phyloP scores from a whole-genome alignment of 2,329 filamentous ascomycete species.

The Ophiostoma sp. region DNA sequence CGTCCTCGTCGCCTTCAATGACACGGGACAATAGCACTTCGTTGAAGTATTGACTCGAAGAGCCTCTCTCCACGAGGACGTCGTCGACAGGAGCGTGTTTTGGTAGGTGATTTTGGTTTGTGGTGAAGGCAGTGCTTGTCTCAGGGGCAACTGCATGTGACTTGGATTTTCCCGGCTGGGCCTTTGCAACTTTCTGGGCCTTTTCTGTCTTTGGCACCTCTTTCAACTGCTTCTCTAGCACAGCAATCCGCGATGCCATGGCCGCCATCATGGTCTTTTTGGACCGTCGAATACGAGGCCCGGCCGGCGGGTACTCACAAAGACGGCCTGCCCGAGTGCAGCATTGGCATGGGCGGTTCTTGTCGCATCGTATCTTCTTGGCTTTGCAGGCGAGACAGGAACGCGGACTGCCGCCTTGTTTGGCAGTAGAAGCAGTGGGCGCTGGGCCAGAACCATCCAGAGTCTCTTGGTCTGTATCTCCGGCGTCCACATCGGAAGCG shows the following conservation, averaged over 20 bases:
- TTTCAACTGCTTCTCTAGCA: background rate
- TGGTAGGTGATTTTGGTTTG: background rate
- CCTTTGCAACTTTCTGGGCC: background rate
- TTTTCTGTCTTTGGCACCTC: background rate
- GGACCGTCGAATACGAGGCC: background rate
- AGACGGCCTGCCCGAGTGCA: background rate
- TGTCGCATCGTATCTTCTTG: slow-evolving; percentile 13
- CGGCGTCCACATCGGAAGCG: background rate
- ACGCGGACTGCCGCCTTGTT: background rate
- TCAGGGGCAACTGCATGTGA: background rate
- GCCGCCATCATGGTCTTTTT: background rate
- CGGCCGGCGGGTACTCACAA: slow-evolving; percentile 7
- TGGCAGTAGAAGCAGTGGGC: background rate
- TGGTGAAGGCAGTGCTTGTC: background rate
- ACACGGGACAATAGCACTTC: background rate
- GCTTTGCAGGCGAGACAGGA: background rate
- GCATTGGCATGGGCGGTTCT: background rate
- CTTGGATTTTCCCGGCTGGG: background rate
- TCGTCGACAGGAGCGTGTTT: background rate
- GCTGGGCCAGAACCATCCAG: background rate
- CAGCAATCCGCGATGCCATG: slow-evolving; percentile 6
- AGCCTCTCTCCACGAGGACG: background rate
- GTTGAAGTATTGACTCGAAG: slow-evolving; percentile 14
- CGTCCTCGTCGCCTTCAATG: background rate
- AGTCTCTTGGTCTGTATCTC: slow-evolving; percentile 1